Evolutionary conservation across 768 basidiomycete species (phyloP), one percentile per base, ranked within the genome.

Genomic region (Suillus discolor): DNA sequence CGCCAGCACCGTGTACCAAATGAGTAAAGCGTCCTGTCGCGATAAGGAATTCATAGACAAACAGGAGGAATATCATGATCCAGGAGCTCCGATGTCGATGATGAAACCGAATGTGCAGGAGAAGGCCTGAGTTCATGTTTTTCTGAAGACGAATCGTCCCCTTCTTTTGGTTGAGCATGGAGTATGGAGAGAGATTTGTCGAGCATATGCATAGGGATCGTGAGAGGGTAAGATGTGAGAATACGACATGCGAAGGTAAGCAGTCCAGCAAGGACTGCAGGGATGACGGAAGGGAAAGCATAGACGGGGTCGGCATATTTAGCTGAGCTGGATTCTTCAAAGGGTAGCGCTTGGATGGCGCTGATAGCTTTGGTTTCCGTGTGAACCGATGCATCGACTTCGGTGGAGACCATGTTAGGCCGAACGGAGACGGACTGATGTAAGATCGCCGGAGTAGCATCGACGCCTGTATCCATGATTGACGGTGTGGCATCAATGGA

Each of bases 401-500:
- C 75, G 65, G 72, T 72, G 28, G 78, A 75, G 23, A 73, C 69
- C 65, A 69, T 74, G 54, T 66, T 62, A 18, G 71, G 68, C 11
- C 66, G 69, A 23, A 75, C 74, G n/a, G 74, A 75, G 20, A 79
- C 62, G 20, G 75, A 72, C 61, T 73, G 70, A 42, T 84, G 80
- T 44, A 62, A 60, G 25, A 77, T 65, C 44, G 73, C 66, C 2
- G 79, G 78, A 13, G 77, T 78, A 44, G 84, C 84, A 45, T 85
- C 82, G 42, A 88, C 79, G n/a, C 72, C 80, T 20, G 73, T 78
- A 42, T 84, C 84, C 16, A 78, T 74, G 31, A 80, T 79, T 31
- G 73, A 72, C 5, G 88, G 88, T 20, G 79, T 79, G 7, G 88
- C 88, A 66, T 88, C 87, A 63, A 89, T 77, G 34, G 79, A 82